A percentile compares a stretch with the other conserved stretches of the same genome.
These are phyloP conservation scores for Chlorella vulgaris DNA, from an alignment of 139 green algal genomes.

Conservation along the genomic window DNA sequence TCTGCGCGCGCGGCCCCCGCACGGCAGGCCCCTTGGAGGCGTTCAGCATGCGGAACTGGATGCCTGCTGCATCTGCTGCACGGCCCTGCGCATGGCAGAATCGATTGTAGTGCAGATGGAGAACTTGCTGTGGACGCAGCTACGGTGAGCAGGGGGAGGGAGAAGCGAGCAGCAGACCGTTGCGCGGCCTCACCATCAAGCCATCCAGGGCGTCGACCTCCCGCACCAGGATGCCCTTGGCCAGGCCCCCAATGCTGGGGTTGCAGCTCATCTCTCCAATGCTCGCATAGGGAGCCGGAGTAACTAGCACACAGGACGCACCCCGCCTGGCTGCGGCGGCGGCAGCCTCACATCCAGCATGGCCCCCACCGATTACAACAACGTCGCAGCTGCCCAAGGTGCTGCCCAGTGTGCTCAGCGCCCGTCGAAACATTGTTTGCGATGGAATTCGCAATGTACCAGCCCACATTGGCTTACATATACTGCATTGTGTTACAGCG, in stretches of 20 bases:
- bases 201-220: conserved; percentile 68
- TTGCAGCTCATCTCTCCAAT: conserved; percentile 74
- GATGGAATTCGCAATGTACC: no score
- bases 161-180: neutral
- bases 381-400: conserved; percentile 21
- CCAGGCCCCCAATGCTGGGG: conserved; percentile 66
- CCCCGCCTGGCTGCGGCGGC: conserved; percentile 56
- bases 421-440: conserved; percentile 3
- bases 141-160: no score
- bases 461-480: no score
- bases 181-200: conserved; percentile 51
- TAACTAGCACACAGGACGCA: conserved; percentile 56
- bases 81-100: conserved; percentile 22
- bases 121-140: no score
- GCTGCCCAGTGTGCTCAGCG: neutral
- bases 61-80: conserved; percentile 57
- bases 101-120: no score
- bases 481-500: neutral
- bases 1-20: conserved; percentile 62
- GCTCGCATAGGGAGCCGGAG: conserved; percentile 40
- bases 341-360: conserved; percentile 62
- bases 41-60: conserved; percentile 72
- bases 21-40: conserved; percentile 61
- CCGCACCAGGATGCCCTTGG: conserved; percentile 64
- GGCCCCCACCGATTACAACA: conserved; percentile 45